Evolutionary conservation across 2,329 filamentous ascomycete genomes (phyloP), one percentile per base, ranked within the genome.

Genomic region (Microsporum audouinii): DNA sequence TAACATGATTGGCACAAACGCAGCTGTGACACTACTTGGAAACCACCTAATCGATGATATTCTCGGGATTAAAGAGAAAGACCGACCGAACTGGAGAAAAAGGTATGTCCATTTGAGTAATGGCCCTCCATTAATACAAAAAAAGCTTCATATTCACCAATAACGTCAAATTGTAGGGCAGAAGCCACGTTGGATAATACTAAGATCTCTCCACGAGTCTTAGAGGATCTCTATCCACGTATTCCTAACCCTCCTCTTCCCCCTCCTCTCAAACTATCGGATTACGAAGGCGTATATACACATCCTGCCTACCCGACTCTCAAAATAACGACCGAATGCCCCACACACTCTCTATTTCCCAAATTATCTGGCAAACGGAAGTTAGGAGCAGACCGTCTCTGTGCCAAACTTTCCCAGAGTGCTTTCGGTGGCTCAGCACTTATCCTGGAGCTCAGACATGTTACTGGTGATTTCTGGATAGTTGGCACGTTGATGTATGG

Each of bases 21-120:
- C 63, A 51, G 74, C 71, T 27, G 57, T 65, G 47, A 66, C 69
- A 7, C 57, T 61, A 12, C 55, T 78, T 27, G 63, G 72, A 10
- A 79, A 71, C 68, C 68, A 73, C 58, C 66, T 79, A 27, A 70
- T 78, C 4, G 71, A 79, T 62, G 72, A 78, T 34, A 72, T 70
- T 57, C 65, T 79, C 8, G 71, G 67, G 2, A 67, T 76, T 1
- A 68, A 73, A 1, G 51, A 69, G 58, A 64, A 63, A 3, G 66
- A 75, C 57, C 69, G 74, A 58, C 72, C 69, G 59, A 71, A 77
- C 63, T 77, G 75, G 74, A 63, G 65, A 60, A 65, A 64, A 6
- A 61, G 63, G 72, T 76, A 67, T 62, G 71, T 69, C n/a, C 17
- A 33, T 53, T 23, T 23, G 17, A 23, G 17, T 17, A 12, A 31